A percentile compares a stretch with the other conserved stretches of the same genome.
Evolutionary conservation across 139 green algal species (phyloP).

Genomic region (Picochlorum sp.): DNA sequence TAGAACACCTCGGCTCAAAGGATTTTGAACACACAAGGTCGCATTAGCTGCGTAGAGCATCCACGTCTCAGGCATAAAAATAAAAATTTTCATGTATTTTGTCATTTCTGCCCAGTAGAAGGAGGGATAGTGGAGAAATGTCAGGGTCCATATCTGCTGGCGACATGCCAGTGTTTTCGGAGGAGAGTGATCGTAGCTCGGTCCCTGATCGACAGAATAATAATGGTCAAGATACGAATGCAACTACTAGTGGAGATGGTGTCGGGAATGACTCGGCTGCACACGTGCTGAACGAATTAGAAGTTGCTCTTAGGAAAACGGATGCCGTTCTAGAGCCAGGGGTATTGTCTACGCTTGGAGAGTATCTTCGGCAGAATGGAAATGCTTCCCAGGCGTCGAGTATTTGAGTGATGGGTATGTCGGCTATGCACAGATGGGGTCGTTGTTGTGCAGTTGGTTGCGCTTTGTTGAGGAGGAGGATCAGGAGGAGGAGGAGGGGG

Average conservation of each 20-base stretch:
- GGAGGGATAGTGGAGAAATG: too few species aligned
- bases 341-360: constrained; percentile 40
- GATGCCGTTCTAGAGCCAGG: constrained; percentile 62
- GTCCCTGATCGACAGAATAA: too few species aligned
- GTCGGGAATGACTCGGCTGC: neutral
- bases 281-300: constrained; percentile 32
- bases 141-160: too few species aligned
- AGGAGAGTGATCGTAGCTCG: too few species aligned
- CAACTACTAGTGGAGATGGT: neutral
- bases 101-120: too few species aligned
- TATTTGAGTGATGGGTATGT: constrained; percentile 55
- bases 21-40: too few species aligned
- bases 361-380: constrained; percentile 46
- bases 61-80: too few species aligned
- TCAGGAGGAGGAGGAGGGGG: neutral
- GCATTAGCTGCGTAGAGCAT: too few species aligned
- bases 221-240: neutral
- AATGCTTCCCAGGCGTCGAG: constrained; percentile 48
- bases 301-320: constrained; percentile 44
- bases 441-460: constrained; percentile 46
- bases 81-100: too few species aligned
- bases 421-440: constrained; percentile 64
- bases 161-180: too few species aligned
- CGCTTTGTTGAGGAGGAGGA: constrained; percentile 15
- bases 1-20: too few species aligned